Conservation (phyloP, 306 rosid genomes). For the Mucuna pruriens region DNA sequence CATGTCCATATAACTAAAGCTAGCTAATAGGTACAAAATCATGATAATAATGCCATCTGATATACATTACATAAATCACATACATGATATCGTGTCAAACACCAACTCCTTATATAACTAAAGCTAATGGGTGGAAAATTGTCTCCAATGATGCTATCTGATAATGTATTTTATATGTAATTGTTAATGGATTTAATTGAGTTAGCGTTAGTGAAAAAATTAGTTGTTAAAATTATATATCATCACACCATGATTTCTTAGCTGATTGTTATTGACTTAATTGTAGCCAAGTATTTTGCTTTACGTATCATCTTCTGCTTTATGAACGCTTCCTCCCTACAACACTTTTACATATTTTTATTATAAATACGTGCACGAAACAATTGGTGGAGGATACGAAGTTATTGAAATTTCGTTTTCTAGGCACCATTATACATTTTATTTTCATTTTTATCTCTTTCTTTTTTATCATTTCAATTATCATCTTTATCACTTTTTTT, state of each 20-base stretch:
- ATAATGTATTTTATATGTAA: neutral
- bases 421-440: neutral
- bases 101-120: neutral
- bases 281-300: neutral
- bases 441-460: no score
- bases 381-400: constrained; percentile 10
- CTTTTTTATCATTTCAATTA: no score
- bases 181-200: neutral
- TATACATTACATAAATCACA: neutral
- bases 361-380: neutral
- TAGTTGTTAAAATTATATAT: neutral
- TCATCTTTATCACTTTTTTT: no score
- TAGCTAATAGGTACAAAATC: neutral
- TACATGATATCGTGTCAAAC: neutral
- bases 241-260: neutral
- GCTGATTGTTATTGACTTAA: neutral
- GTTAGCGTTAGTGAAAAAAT: neutral
- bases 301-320: constrained; percentile 20
- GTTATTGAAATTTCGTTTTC: constrained; percentile 32
- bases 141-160: neutral
- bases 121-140: neutral
- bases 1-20: neutral
- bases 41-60: neutral
- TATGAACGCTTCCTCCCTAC: neutral
- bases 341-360: neutral